Evolutionary conservation across 352 stramenopile genomes (phyloP), one percentile per base, ranked within the genome.

Genomic region (Globisporangium viniferum): DNA sequence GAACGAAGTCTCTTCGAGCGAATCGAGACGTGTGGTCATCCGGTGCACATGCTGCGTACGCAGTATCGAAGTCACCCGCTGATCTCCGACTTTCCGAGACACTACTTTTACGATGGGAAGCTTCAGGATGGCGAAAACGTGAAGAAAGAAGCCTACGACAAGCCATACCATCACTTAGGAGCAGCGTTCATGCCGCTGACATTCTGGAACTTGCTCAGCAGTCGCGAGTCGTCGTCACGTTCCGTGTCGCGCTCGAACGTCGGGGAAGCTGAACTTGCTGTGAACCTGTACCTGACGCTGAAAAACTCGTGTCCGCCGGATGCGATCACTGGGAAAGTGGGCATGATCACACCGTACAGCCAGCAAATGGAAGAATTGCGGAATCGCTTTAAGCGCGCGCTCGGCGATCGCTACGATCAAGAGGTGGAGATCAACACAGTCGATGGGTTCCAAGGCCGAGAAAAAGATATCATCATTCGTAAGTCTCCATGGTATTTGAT

Each of bases 371-470:
- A 95, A n/a, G 88, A 96, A 66, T 68, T 95, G 5, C 74, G 70
- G 24, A 86, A 74, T 22, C 74, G 76, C 0, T 96, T 96, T 53
- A 74, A 73, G 2, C 71, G 70, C 20, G 70, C 74, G 12, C 73
- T 94, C 15, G 87, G 84, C n/a, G 80, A 93, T 14, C 79, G 76
- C 4, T 96, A 80, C 53, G 79, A 92, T 31, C 73, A 86, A 71
- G 89, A 96, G 56, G 84, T 97, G 2, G 92, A 98, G 74, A 92
- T 98, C 75, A 97, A 96, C 67, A 97, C 91, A 3, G 91, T 97
- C 44, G 92, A 98, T 51, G 93, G 91, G 5, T 97, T 97, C 60
- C 92, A 98, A 72, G 92, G 90, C n/a, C 81, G 89, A 46, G 89
- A 97, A 51, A 97, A 97, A 72, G 90, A 97, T 64, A 94, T 97